A percentile compares a stretch with the other conserved stretches of the same genome.
These are phyloP conservation scores for Niveomyces coronatus DNA, from an alignment of 2,329 filamentous ascomycete genomes.

Conservation along the genomic window DNA sequence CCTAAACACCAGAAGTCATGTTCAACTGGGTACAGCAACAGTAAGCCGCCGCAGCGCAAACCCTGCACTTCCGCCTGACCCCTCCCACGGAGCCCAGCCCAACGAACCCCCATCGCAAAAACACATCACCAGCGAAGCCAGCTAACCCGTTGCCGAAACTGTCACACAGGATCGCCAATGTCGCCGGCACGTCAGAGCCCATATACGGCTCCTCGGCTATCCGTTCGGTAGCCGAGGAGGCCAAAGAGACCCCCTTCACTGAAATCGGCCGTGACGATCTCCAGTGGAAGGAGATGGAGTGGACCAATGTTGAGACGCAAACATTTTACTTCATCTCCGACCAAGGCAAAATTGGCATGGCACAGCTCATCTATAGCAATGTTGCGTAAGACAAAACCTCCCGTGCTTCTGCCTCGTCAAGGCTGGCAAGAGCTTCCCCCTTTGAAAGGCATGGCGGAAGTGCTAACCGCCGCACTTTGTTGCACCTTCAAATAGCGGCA, in stretches of 20 bases:
- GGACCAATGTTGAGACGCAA: conserved; percentile 88
- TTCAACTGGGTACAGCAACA: conserved; percentile 93
- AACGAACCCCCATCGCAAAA: too few species aligned
- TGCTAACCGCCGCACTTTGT: conserved; percentile 18
- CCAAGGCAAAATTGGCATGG: conserved; percentile 63
- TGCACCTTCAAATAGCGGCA: conserved; percentile 51
- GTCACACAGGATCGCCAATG: conserved; percentile 52
- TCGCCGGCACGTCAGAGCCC: conserved; percentile 92
- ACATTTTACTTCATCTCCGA: conserved; percentile 85
- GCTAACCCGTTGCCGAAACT: conserved; percentile 12
- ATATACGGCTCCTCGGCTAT: conserved; percentile 88
- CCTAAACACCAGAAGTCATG: conserved; percentile 42
- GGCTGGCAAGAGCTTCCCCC: not conserved
- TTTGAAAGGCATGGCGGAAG: too few species aligned
- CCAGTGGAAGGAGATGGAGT: conserved; percentile 72
- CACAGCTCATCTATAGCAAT: conserved; percentile 96
- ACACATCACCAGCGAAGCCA: too few species aligned
- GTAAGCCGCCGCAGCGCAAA: conserved; percentile 39
- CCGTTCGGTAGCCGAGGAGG: conserved; percentile 73
- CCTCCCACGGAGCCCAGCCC: not conserved
- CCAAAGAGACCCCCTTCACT: conserved; percentile 67
- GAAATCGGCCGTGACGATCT: conserved; percentile 68
- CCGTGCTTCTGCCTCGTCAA: not conserved
- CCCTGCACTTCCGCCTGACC: conserved; percentile 1
- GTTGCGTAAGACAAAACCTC: conserved; percentile 57